A percentile compares a stretch with the other conserved stretches of the same genome.
These are phyloP conservation scores for Podaxis sp. DNA, from an alignment of 768 basidiomycete species.

Conservation along the genomic window DNA sequence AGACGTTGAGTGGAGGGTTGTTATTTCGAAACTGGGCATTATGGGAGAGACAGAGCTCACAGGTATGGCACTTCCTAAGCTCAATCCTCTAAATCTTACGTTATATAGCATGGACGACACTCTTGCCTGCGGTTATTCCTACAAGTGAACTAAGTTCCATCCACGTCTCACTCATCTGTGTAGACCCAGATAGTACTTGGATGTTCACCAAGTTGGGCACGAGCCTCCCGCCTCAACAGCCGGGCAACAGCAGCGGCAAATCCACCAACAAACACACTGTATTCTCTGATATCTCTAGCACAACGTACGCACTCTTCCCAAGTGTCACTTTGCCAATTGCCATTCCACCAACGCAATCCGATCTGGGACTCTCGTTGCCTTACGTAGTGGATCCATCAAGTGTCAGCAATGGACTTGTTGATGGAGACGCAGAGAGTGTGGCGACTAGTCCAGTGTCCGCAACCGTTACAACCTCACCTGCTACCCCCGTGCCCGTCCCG, in stretches of 20 bases:
- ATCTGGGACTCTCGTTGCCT: constrained; percentile 5
- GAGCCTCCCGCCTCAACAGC: constrained; percentile 18
- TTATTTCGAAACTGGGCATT: constrained; percentile 65
- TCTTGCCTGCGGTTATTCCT: constrained; percentile 40
- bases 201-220: constrained; percentile 43
- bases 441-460: constrained; percentile 45
- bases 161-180: constrained; percentile 61
- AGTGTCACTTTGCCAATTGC: constrained; percentile 8
- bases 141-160: constrained; percentile 46
- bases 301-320: constrained; percentile 15
- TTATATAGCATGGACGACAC: constrained; percentile 63
- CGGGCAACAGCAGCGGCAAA: constrained; percentile 26
- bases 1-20: constrained; percentile 79
- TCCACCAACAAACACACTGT: constrained; percentile 20
- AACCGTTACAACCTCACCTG: constrained; percentile 26
- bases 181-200: constrained; percentile 61
- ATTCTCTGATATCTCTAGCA: constrained; percentile 23
- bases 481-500: constrained; percentile 14
- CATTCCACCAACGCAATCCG: constrained; percentile 4
- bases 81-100: constrained; percentile 8
- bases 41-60: constrained; percentile 62
- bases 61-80: constrained; percentile 43
- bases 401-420: neutral
- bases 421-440: neutral
- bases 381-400: constrained; percentile 9